Evolutionary conservation across 306 rosid genomes (phyloP).

Genomic region (Alnus rubra): DNA sequence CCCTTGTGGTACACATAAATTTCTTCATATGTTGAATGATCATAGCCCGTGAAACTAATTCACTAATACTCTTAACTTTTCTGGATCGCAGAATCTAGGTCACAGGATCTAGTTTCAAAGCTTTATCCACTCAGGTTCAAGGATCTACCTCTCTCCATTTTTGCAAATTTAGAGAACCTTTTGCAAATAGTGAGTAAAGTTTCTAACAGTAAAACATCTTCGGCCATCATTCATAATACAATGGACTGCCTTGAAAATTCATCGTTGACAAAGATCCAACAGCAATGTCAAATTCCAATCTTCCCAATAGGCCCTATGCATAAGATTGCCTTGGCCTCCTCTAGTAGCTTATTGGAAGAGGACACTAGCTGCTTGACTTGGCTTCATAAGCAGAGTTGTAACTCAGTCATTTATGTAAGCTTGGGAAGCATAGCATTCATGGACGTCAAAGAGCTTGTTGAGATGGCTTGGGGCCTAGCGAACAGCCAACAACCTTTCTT

Average conservation of each 20-base stretch:
- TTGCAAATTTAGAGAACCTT: background rate
- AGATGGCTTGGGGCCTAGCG: constrained; percentile 53
- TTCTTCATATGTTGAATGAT: background rate
- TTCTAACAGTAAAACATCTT: constrained; percentile 19
- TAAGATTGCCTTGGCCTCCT: constrained; percentile 20
- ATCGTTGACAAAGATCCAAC: constrained; percentile 14
- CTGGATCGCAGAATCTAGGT: constrained; percentile 22
- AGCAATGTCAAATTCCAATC: constrained; percentile 23
- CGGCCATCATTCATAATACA: constrained; percentile 49
- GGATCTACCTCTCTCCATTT: constrained; percentile 38
- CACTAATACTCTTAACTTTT: too few species aligned
- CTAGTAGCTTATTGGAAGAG: constrained; percentile 27
- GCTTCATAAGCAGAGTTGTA: constrained; percentile 24
- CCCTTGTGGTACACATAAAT: background rate
- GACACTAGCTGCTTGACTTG: constrained; percentile 30
- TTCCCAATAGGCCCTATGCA: constrained; percentile 56
- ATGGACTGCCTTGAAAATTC: background rate
- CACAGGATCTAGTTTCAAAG: constrained; percentile 29
- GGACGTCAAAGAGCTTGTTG: constrained; percentile 37
- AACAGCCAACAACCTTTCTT: constrained; percentile 48
- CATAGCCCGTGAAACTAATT: background rate
- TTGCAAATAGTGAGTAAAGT: background rate
- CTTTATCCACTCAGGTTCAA: constrained; percentile 45
- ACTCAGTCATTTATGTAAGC: constrained; percentile 35
- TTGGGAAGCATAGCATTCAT: constrained; percentile 57